Conservation (phyloP, 306 rosid species). For the Prunus padus region DNA sequence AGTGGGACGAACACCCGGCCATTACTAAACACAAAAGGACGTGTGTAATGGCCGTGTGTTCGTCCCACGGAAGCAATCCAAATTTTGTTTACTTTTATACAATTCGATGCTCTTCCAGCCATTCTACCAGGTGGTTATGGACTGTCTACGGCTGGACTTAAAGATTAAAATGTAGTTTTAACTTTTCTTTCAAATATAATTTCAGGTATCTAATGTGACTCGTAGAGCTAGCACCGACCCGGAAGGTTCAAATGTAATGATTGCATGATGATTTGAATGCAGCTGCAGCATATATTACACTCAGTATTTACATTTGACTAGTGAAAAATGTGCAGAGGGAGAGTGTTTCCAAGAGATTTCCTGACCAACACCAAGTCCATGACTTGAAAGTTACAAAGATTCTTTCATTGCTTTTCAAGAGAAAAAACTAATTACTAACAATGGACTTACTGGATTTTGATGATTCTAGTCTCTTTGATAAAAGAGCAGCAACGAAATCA, state of each 20-base stretch:
- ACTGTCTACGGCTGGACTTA: neutral
- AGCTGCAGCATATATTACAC: constrained; percentile 7
- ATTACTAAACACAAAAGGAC: no score
- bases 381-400: neutral
- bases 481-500: constrained; percentile 31
- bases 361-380: constrained; percentile 10
- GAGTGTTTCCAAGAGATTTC: constrained; percentile 25
- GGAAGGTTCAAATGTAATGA: neutral
- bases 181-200: neutral
- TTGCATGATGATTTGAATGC: neutral
- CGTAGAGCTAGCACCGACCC: neutral
- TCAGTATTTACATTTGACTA: neutral
- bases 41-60: neutral
- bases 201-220: constrained; percentile 24
- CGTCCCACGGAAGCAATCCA: neutral
- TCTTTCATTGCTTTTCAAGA: neutral
- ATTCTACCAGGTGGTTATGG: neutral
- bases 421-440: neutral
- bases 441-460: neutral
- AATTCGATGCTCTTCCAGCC: neutral
- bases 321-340: constrained; percentile 16
- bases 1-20: neutral
- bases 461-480: neutral
- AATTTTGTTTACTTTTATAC: neutral
- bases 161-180: neutral